phyloP scores from a whole-genome alignment of 352 stramenopile genomes.

The Phytophthora foliorum region DNA sequence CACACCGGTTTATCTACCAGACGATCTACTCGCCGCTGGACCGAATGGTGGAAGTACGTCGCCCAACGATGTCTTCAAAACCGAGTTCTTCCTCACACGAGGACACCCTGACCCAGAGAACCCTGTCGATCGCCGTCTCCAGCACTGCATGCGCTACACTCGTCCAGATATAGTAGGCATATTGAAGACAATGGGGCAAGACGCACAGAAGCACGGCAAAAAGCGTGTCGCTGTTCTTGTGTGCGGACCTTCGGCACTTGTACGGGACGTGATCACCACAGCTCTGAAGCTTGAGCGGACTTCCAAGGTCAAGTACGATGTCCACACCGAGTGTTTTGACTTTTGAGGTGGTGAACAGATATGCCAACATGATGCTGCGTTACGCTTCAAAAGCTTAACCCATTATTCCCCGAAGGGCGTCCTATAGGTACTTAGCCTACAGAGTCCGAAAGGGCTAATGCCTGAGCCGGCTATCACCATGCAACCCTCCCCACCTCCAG shows the following conservation, averaged over 20 bases:
- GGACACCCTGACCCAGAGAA: slow-evolving; percentile 32
- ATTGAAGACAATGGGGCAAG: slow-evolving; percentile 31
- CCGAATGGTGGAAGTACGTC: slow-evolving; percentile 9
- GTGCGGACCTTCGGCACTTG: slow-evolving; percentile 41
- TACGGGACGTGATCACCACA: slow-evolving; percentile 32
- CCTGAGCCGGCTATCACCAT: too few species aligned
- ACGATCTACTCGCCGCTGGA: slow-evolving; percentile 9
- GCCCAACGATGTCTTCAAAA: slow-evolving; percentile 32
- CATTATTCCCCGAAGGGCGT: too few species aligned
- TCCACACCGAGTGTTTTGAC: slow-evolving; percentile 44
- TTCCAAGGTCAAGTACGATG: slow-evolving; percentile 40
- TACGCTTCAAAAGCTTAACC: too few species aligned
- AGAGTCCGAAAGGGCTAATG: too few species aligned
- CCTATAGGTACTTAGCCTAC: too few species aligned
- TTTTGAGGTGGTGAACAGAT: slow-evolving; percentile 13
- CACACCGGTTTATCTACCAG: slow-evolving; percentile 14
- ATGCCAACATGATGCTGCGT: too few species aligned
- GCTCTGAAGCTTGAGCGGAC: slow-evolving; percentile 22
- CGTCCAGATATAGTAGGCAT: slow-evolving; percentile 35
- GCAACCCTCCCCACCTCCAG: too few species aligned
- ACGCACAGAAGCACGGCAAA: slow-evolving; percentile 27
- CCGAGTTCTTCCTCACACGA: slow-evolving; percentile 48
- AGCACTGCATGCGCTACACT: slow-evolving; percentile 34
- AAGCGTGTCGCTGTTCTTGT: slow-evolving; percentile 47
- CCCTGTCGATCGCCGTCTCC: slow-evolving; percentile 30